phyloP scores from a whole-genome alignment of 306 rosid species.

The Myrica gale region DNA sequence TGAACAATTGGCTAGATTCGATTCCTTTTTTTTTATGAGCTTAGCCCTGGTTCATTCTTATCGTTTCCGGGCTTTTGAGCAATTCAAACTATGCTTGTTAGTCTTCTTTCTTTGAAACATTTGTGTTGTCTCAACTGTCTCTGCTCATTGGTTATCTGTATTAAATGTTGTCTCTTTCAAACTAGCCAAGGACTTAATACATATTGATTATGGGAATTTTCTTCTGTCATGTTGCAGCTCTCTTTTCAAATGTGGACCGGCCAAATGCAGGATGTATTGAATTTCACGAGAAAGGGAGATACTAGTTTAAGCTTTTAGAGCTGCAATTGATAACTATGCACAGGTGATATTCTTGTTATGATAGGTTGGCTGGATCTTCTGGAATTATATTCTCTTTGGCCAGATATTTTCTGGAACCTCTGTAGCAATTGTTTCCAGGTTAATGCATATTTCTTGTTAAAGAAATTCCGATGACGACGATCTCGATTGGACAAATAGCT shows the following conservation, averaged over 20 bases:
- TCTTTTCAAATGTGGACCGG: conserved; percentile 86
- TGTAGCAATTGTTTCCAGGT: background rate
- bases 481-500: background rate
- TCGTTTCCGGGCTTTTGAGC: background rate
- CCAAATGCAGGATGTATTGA: conserved; percentile 79
- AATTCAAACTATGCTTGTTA: background rate
- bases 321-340: conserved; percentile 62
- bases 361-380: conserved; percentile 13
- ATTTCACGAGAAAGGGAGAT: conserved; percentile 73
- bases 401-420: conserved; percentile 3
- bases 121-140: background rate
- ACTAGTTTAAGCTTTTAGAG: conserved; percentile 58
- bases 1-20: background rate
- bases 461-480: background rate
- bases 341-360: conserved; percentile 48
- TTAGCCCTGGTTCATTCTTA: background rate
- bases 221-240: conserved; percentile 43
- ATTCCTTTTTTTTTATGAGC: background rate
- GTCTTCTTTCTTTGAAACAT: background rate
- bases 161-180: background rate
- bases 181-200: background rate
- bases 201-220: conserved; percentile 13
- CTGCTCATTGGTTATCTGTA: conserved; percentile 9
- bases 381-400: background rate
- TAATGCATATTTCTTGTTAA: background rate